Evolutionary conservation across 176 grass and related monocot species (phyloP), one percentile per base, ranked within the genome.

Genomic region (Raddia guianensis): DNA sequence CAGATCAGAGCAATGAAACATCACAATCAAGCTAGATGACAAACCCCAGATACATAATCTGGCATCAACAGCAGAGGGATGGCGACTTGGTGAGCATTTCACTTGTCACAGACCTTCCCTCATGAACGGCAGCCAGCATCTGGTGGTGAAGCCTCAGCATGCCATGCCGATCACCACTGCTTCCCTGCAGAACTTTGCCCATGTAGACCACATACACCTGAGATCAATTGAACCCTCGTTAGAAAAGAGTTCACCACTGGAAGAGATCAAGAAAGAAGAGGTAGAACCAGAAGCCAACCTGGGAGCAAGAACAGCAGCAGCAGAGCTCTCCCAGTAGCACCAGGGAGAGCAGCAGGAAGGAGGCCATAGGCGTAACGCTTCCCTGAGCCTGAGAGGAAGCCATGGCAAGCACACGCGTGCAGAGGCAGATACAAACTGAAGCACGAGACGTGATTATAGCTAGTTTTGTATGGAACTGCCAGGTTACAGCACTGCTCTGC

Each of bases 161-260:
- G 70, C 87, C 80, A 33, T 53, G 8, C 1, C 3, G 68, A 15
- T 49, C 1, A 33, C 66, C 72, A 19, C 27, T 75, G 59, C 16
- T 18, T 7, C 63, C 63, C 37, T 51, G 59, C 33, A 58, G n/a
- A 51, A 46, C 81, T 47, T 74, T 85, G 67, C 91, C 91, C 91
- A 93, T 93, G 70, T 93, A 93, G 52, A 93, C 87, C 33, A 93
- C 85, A 68, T 85, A 85, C 48, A 90, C 81, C 91, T 93, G 79
- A 76, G 7, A 68, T 27, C 27, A 27, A 27, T 18, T 15, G 66
- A 0, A 0, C 58, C 76, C 33, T 14, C 85, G 20, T 63, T 27
- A 13, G 40, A 20, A 14, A 46, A 60, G 3, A 15, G 9, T 78
- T 62, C 12, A 55, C 4, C 19, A 14, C 35, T 32, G 59, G 18